A percentile compares a stretch with the other conserved stretches of the same genome.
These are phyloP conservation scores for Chalciporus piperatus DNA, from an alignment of 768 basidiomycete genomes.

Conservation along the genomic window DNA sequence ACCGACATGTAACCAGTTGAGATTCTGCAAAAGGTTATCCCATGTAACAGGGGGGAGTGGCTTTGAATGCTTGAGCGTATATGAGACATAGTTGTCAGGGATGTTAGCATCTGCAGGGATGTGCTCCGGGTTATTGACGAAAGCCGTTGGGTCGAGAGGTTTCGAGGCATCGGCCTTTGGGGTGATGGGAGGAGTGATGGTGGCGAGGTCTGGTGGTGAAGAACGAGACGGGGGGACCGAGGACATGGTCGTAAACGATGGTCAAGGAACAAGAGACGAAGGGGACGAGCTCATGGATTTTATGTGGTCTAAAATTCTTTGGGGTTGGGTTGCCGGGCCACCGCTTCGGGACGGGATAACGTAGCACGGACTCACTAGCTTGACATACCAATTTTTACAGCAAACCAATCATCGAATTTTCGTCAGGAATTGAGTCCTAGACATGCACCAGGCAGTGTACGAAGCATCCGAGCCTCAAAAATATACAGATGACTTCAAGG, in stretches of 20 bases:
- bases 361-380: too few species aligned
- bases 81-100: slow-evolving; percentile 80
- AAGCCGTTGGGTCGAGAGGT: slow-evolving; percentile 3
- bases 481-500: background rate
- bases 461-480: background rate
- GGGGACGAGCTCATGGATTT: slow-evolving; percentile 12
- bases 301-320: slow-evolving; percentile 33
- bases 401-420: background rate
- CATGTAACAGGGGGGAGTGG: slow-evolving; percentile 64
- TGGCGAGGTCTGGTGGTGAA: slow-evolving; percentile 16
- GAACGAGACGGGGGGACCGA: slow-evolving; percentile 22
- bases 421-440: background rate
- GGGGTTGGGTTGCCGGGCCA: slow-evolving; percentile 30
- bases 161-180: slow-evolving; percentile 2
- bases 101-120: slow-evolving; percentile 54
- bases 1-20: slow-evolving; percentile 74
- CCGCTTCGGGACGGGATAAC: too few species aligned
- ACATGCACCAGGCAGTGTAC: background rate
- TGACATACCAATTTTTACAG: background rate
- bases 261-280: slow-evolving; percentile 23
- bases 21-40: slow-evolving; percentile 55
- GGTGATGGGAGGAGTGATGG: slow-evolving; percentile 8
- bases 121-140: slow-evolving; percentile 28
- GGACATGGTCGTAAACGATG: slow-evolving; percentile 22
- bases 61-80: slow-evolving; percentile 68